phyloP scores from a whole-genome alignment of 2,329 filamentous ascomycete species.

The Hypoxylon sp. region DNA sequence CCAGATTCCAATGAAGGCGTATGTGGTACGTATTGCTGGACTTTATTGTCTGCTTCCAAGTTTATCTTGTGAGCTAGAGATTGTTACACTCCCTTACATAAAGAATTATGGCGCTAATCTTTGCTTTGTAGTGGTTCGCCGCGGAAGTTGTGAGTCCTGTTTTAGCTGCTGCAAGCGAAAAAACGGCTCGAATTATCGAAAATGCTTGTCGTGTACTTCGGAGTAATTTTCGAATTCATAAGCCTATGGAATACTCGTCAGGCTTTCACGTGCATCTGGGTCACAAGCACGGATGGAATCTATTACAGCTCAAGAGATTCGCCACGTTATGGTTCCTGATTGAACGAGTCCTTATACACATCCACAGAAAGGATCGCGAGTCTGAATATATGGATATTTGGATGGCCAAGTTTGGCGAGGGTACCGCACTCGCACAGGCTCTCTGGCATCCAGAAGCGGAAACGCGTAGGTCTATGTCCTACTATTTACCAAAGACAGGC shows the following conservation, averaged over 20 bases:
- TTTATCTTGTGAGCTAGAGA: neutral
- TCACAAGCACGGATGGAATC: constrained; percentile 44
- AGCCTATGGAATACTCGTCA: constrained; percentile 45
- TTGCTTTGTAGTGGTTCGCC: constrained; percentile 35
- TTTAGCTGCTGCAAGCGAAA: constrained; percentile 7
- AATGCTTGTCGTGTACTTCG: constrained; percentile 39
- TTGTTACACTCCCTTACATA: neutral
- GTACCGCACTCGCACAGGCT: constrained; percentile 23
- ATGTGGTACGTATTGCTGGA: constrained; percentile 23
- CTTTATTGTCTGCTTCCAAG: neutral
- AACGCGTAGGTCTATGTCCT: neutral
- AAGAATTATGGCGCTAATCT: constrained; percentile 3
- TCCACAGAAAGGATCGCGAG: constrained; percentile 45
- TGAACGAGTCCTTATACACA: constrained; percentile 33
- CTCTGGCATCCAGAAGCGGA: neutral
- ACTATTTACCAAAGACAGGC: neutral
- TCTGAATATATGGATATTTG: constrained; percentile 17
- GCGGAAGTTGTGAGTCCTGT: constrained; percentile 46
- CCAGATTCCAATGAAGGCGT: constrained; percentile 19
- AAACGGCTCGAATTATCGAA: constrained; percentile 21
- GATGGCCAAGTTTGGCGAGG: constrained; percentile 33
- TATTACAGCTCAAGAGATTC: constrained; percentile 45
- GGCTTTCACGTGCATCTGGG: constrained; percentile 47
- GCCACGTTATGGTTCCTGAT: constrained; percentile 42
- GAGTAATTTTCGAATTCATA: constrained; percentile 38